These are phyloP conservation scores for Lepidium sativum DNA, from an alignment of 345 rosid species.

Conservation along the genomic window DNA sequence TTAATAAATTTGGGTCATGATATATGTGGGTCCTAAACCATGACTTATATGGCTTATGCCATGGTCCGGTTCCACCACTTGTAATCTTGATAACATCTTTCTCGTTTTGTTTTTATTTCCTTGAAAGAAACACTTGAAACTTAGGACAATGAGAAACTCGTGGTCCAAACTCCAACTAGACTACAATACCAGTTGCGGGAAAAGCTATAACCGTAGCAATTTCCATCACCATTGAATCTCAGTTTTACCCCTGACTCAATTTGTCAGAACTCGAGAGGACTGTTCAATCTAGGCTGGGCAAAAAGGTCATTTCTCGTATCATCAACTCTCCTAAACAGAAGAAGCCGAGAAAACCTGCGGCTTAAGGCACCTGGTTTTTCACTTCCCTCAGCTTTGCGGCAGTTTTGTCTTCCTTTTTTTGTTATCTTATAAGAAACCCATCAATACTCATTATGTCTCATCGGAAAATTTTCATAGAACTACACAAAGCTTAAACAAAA, in stretches of 20 bases:
- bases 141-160: not conserved
- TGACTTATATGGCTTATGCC: too few species aligned
- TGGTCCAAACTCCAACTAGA: not conserved
- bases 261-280: not conserved
- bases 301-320: not conserved
- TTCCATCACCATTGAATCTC: not conserved
- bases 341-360: not conserved
- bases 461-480: not conserved
- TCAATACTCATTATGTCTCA: not conserved
- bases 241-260: not conserved
- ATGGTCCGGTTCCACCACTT: too few species aligned
- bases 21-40: too few species aligned
- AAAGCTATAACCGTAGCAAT: not conserved
- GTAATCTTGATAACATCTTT: not conserved
- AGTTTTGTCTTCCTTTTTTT: slow-evolving; percentile 7
- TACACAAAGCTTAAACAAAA: not conserved
- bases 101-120: not conserved
- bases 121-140: not conserved
- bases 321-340: not conserved
- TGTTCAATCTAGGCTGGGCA: not conserved
- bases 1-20: too few species aligned
- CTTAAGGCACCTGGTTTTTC: slow-evolving; percentile 4
- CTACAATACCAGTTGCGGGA: slow-evolving; percentile 1
- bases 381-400: not conserved
- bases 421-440: not conserved